These are phyloP conservation scores for Furcasterigmium sp. DNA, from an alignment of 2,329 filamentous ascomycete species.

Conservation along the genomic window DNA sequence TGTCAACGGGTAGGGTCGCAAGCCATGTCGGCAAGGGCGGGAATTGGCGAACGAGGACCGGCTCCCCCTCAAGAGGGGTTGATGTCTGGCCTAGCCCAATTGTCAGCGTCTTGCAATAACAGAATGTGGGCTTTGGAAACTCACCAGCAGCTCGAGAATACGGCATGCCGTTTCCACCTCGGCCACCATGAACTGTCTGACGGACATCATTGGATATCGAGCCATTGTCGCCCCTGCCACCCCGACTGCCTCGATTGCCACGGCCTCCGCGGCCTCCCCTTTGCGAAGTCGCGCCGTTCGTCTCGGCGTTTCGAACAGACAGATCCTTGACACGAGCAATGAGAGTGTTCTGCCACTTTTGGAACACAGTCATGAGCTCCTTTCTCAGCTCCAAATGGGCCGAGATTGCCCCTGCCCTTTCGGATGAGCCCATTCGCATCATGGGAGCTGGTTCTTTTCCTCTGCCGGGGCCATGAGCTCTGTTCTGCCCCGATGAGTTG, in stretches of 20 bases:
- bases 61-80: slow-evolving; percentile 29
- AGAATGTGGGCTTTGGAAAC: background rate
- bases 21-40: slow-evolving; percentile 57
- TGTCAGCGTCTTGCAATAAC: background rate
- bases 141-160: background rate
- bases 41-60: slow-evolving; percentile 43
- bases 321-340: slow-evolving; percentile 67
- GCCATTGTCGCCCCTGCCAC: slow-evolving; percentile 10
- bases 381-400: slow-evolving; percentile 54
- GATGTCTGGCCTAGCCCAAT: background rate
- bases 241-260: slow-evolving; percentile 13
- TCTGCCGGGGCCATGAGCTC: background rate
- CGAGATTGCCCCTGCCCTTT: background rate
- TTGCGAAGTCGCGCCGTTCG: slow-evolving; percentile 13
- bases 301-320: slow-evolving; percentile 39
- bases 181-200: background rate
- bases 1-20: slow-evolving; percentile 52
- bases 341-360: slow-evolving; percentile 73
- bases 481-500: background rate
- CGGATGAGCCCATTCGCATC: background rate
- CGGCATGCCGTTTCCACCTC: background rate
- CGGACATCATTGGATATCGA: background rate
- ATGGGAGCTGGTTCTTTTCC: background rate
- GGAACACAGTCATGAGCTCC: slow-evolving; percentile 65
- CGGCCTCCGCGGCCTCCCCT: slow-evolving; percentile 29